A percentile compares a stretch with the other conserved stretches of the same genome.
Conservation (phyloP, 495 filamentous ascomycete genomes). For the Penicillium desertorum region DNA sequence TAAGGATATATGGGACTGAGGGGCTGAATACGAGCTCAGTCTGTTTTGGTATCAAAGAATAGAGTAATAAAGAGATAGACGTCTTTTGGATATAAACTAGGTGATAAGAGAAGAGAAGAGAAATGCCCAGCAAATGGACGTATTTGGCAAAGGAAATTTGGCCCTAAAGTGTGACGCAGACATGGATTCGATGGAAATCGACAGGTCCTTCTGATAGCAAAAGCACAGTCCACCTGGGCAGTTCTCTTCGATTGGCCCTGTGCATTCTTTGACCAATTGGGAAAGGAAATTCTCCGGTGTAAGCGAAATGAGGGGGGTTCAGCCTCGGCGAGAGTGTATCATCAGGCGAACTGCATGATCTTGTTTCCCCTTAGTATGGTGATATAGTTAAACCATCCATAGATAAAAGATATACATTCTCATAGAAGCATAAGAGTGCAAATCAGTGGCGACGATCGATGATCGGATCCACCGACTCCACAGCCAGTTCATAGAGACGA, state of each 20-base stretch:
- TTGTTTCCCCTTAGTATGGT: not conserved
- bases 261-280: not conserved
- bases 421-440: not conserved
- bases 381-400: too few relatives aligned
- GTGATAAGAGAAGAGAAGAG: not conserved
- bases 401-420: too few relatives aligned
- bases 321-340: not conserved
- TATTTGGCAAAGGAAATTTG: not conserved
- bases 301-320: conserved; percentile 9
- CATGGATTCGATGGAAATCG: not conserved
- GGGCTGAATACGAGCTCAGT: not conserved
- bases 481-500: not conserved
- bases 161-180: not conserved
- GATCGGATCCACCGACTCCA: conserved; percentile 11
- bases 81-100: not conserved
- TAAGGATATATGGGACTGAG: not conserved
- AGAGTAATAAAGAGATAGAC: not conserved
- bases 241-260: not conserved
- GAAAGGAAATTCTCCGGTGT: not conserved
- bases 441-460: not conserved
- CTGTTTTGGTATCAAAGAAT: not conserved
- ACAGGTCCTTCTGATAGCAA: conserved; percentile 9
- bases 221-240: conserved; percentile 3
- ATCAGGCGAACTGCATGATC: not conserved
- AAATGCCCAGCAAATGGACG: not conserved